Evolutionary conservation across 495 filamentous ascomycete genomes (phyloP).

Genomic region (Annulohypoxylon bovei): DNA sequence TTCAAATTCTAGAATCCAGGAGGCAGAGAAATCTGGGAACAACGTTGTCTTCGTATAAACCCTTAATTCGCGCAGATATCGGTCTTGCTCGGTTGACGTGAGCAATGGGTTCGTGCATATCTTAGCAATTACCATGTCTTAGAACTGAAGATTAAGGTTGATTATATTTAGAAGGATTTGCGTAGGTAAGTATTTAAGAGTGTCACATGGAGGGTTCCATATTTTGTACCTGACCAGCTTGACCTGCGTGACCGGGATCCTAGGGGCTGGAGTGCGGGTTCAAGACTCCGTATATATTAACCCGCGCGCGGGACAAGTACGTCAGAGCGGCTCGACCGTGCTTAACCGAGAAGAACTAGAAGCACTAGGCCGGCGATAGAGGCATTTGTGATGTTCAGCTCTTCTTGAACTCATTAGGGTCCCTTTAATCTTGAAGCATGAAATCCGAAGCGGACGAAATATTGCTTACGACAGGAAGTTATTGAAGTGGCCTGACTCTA

Average conservation of each 20-base stretch:
- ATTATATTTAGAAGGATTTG: slow-evolving; percentile 36
- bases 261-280: background rate
- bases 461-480: slow-evolving; percentile 12
- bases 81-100: background rate
- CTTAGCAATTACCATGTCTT: slow-evolving; percentile 2
- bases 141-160: slow-evolving; percentile 6
- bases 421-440: background rate
- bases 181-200: slow-evolving; percentile 7
- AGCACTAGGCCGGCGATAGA: background rate
- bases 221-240: slow-evolving; percentile 14
- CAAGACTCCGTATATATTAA: slow-evolving; percentile 13
- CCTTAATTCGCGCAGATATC: slow-evolving; percentile 1
- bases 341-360: slow-evolving; percentile 22
- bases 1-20: background rate
- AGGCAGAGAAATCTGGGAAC: background rate
- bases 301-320: background rate
- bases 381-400: slow-evolving; percentile 6
- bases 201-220: slow-evolving; percentile 6
- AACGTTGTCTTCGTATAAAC: background rate
- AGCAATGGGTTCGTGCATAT: slow-evolving; percentile 3
- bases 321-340: slow-evolving; percentile 20
- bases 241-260: too few relatives aligned
- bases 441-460: slow-evolving; percentile 12
- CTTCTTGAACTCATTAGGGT: background rate
- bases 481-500: slow-evolving; percentile 20